A percentile compares a stretch with the other conserved stretches of the same genome.
Evolutionary conservation across 768 basidiomycete genomes (phyloP).

Genomic region (Amanita fuliginea): DNA sequence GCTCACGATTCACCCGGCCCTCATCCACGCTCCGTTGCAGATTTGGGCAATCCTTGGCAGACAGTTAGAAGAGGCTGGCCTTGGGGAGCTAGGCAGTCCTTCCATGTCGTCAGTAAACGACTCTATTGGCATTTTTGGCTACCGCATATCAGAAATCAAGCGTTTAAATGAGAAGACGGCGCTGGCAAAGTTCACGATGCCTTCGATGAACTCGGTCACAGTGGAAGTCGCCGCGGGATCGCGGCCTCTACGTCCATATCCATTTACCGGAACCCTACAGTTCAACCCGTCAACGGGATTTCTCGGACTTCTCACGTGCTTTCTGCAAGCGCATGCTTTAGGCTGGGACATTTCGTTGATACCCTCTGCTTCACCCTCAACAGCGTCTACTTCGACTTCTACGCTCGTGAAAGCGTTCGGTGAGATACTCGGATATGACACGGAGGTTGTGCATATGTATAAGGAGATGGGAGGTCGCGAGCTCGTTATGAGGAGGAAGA

Average conservation of each 20-base stretch:
- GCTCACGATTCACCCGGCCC: slow-evolving; percentile 46
- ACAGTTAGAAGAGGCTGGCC: slow-evolving; percentile 41
- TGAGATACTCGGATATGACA: slow-evolving; percentile 47
- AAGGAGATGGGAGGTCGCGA: slow-evolving; percentile 61
- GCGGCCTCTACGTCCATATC: slow-evolving; percentile 32
- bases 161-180: slow-evolving; percentile 30
- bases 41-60: slow-evolving; percentile 52
- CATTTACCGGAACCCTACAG: slow-evolving; percentile 25
- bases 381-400: slow-evolving; percentile 50
- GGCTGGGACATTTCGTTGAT: slow-evolving; percentile 58
- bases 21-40: slow-evolving; percentile 44
- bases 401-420: slow-evolving; percentile 45
- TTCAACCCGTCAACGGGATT: slow-evolving; percentile 41
- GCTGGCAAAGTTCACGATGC: slow-evolving; percentile 27
- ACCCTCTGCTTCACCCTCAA: slow-evolving; percentile 45
- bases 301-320: slow-evolving; percentile 43
- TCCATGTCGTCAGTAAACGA: slow-evolving; percentile 27
- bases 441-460: slow-evolving; percentile 52
- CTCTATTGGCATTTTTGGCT: slow-evolving; percentile 42
- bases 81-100: slow-evolving; percentile 44
- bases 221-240: slow-evolving; percentile 40
- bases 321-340: slow-evolving; percentile 52
- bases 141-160: slow-evolving; percentile 28
- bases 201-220: slow-evolving; percentile 14
- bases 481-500: slow-evolving; percentile 48